These are phyloP conservation scores for Epichloe sibirici DNA, from an alignment of 2,329 filamentous ascomycete genomes.

Conservation along the genomic window DNA sequence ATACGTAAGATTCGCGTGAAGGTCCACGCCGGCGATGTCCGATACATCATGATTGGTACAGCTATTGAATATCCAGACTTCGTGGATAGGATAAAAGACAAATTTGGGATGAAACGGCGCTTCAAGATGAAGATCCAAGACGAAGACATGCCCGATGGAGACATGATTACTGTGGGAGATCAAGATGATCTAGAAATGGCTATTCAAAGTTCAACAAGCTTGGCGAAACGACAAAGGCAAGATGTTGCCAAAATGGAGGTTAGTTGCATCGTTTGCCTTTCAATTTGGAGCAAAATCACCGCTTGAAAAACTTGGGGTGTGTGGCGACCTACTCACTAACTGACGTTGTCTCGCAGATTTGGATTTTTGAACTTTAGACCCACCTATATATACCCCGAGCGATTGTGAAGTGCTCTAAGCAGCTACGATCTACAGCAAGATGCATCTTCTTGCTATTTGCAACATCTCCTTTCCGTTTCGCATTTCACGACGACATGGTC, in stretches of 20 bases:
- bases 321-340: constrained; percentile 14
- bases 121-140: constrained; percentile 87
- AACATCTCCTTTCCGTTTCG: not conserved
- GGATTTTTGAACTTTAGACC: constrained; percentile 30
- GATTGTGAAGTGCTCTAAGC: constrained; percentile 1
- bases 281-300: not conserved
- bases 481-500: constrained; percentile 11
- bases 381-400: constrained; percentile 12
- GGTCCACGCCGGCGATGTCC: constrained; percentile 80
- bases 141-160: constrained; percentile 62
- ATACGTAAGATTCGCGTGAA: constrained; percentile 78
- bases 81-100: constrained; percentile 67
- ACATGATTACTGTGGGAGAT: constrained; percentile 96
- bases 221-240: constrained; percentile 58
- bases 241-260: constrained; percentile 96
- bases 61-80: constrained; percentile 67
- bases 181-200: constrained; percentile 93
- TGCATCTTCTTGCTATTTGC: not conserved
- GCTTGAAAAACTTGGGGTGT: not conserved
- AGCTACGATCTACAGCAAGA: not conserved
- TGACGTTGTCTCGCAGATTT: constrained; percentile 26
- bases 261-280: constrained; percentile 23
- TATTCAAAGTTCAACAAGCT: constrained; percentile 54
- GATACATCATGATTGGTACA: constrained; percentile 77
- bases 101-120: constrained; percentile 64